phyloP scores from a whole-genome alignment of 2,329 filamentous ascomycete genomes.

The Venturia oleaginea region DNA sequence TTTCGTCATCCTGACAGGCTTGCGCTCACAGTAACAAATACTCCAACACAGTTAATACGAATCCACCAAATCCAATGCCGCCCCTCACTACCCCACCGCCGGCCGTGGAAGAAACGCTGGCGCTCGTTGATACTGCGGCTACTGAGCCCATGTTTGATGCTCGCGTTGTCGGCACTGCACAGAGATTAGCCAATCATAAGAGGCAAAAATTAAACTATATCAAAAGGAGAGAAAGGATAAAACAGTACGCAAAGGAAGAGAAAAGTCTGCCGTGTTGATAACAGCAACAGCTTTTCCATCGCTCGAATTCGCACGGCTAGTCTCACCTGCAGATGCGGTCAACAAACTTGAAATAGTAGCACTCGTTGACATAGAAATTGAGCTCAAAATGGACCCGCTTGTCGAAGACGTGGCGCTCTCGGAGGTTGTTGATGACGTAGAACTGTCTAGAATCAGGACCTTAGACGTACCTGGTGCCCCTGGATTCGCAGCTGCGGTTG shows the following conservation, averaged over 20 bases:
- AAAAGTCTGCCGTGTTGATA: neutral
- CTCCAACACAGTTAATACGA: neutral
- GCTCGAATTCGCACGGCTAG: neutral
- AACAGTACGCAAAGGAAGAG: neutral
- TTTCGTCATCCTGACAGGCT: neutral
- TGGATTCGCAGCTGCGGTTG: neutral
- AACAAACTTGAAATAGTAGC: neutral
- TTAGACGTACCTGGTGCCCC: neutral
- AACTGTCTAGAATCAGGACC: neutral
- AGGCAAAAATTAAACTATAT: neutral
- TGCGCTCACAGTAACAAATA: neutral
- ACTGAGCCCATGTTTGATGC: neutral
- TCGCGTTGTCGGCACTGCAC: neutral
- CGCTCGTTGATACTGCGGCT: neutral
- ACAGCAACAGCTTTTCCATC: neutral
- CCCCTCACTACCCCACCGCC: neutral
- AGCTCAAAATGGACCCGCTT: neutral
- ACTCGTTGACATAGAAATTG: neutral
- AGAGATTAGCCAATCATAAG: neutral
- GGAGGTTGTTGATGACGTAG: neutral
- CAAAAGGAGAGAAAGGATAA: neutral
- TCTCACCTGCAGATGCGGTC: conserved; percentile 2
- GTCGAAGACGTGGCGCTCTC: neutral
- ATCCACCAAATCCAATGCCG: neutral
- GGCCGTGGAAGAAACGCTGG: neutral